Base-by-base conservation (phyloP, 306 rosid genomes). In the Dryas octopetala region DNA sequence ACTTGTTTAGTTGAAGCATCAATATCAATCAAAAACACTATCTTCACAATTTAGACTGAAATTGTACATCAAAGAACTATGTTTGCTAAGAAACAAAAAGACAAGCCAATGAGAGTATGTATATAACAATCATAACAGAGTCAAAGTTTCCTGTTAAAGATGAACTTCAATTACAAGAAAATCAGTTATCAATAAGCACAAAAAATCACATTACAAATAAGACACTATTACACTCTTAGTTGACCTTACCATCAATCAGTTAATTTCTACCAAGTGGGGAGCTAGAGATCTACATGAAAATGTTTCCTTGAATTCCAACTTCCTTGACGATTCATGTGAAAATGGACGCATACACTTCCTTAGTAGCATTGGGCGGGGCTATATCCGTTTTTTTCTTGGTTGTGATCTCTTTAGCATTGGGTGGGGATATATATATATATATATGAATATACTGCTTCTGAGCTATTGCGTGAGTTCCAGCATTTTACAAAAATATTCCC, bases 241-340 rank as follows among this genome's bases (percentile, higher is more conserved):
- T 32, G 47, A 62, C 71, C 49, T 76, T 19, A 71, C 43, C 60
- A 69, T 57, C 66, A 70, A 82, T 88, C 89, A 95, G 81, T 90
- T n/a, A n/a, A n/a, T n/a, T 95, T 67, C 97, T 83, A 68, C 99
- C 99, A 43, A 95, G 99, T 2, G 97, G 99, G 9, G n/a, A n/a
- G n/a, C n/a, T n/a, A 95, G 89, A 51, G 99, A 92, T 63, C 99
- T 86, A 70, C 99, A 95, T 8, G 43, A 16, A 73, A 0, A 95
- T 0, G 96, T 92, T 71, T 92, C 97, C 84, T 88, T 95, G 73
- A 95, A 87, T 8, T 89, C 90, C 5, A 90, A 84, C 73, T 90
- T 92, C 86, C 23, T 95, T 0, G 97, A 90, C 0, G 99, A 95
- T n/a, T n/a, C n/a, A n/a, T 70, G 97, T 95, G 80, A 95, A 95